phyloP scores from a whole-genome alignment of 495 filamentous ascomycete genomes.

The Penicillium coffeae region DNA sequence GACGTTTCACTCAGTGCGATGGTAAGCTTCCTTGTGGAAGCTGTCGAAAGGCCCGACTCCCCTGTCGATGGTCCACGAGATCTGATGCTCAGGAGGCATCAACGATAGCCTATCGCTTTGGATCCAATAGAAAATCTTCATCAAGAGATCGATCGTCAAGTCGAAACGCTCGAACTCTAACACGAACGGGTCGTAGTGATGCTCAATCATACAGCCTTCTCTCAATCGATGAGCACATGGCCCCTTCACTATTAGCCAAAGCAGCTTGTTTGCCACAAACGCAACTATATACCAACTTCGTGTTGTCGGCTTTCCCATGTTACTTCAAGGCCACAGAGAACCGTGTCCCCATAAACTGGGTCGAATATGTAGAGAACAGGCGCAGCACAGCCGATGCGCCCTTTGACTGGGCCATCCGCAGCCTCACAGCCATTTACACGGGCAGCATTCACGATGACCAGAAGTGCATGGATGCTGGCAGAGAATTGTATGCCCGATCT shows the following conservation, averaged over 20 bases:
- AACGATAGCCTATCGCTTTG: background rate
- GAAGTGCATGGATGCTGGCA: too few species aligned
- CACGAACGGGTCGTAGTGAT: background rate
- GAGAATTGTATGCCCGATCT: too few species aligned
- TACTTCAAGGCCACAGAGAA: constrained; percentile 26
- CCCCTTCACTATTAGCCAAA: constrained; percentile 23
- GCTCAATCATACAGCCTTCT: constrained; percentile 3
- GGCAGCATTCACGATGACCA: too few species aligned
- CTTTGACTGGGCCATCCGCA: too few species aligned
- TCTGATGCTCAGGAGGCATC: background rate
- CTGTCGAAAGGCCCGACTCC: constrained; percentile 21
- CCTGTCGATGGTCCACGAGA: constrained; percentile 21
- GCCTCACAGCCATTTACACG: too few species aligned
- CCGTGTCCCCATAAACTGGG: constrained; percentile 27
- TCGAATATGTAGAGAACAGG: constrained; percentile 21
- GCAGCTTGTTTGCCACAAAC: constrained; percentile 23
- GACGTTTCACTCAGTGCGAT: too few species aligned
- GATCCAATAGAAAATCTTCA: background rate
- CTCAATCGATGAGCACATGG: constrained; percentile 19
- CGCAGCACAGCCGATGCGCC: too few species aligned
- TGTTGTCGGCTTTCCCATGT: constrained; percentile 24
- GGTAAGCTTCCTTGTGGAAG: constrained; percentile 25
- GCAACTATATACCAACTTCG: constrained; percentile 25
- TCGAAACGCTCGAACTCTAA: background rate
- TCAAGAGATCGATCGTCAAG: too few species aligned